Percentiles rank a stretch among this genome's conserved stretches.
These are phyloP conservation scores for Aspergillus nanangensis DNA, from an alignment of 495 filamentous ascomycete species.

Conservation along the genomic window DNA sequence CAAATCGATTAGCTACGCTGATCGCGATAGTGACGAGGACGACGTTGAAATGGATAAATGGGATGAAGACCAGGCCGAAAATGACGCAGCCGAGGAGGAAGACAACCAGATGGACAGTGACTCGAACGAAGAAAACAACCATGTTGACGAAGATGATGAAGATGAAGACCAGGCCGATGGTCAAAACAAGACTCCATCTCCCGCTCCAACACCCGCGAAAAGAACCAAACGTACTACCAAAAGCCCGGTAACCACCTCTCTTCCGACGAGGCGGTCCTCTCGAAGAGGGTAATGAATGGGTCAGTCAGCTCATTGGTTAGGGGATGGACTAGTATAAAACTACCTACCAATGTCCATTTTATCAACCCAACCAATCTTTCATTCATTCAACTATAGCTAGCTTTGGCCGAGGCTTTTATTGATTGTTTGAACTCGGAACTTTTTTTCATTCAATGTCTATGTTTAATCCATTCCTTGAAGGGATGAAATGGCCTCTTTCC, in stretches of 20 bases:
- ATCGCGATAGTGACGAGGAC: conserved; percentile 53
- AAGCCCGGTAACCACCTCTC: conserved; percentile 15
- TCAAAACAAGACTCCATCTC: conserved; percentile 15
- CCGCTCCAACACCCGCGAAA: conserved; percentile 19
- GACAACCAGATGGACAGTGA: conserved; percentile 11
- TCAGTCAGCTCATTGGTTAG: too few species aligned
- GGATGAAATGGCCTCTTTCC: too few species aligned
- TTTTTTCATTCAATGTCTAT: not conserved
- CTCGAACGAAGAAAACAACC: conserved; percentile 12
- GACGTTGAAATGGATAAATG: conserved; percentile 50
- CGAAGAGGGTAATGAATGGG: conserved; percentile 34
- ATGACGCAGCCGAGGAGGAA: conserved; percentile 22
- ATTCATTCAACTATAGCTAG: too few species aligned
- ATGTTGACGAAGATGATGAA: conserved; percentile 10
- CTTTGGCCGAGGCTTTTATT: too few species aligned
- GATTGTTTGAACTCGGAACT: not conserved
- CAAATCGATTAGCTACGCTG: conserved; percentile 46
- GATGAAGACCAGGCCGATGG: conserved; percentile 18
- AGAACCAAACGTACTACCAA: conserved; percentile 15
- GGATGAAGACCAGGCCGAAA: conserved; percentile 25
- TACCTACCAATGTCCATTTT: not conserved
- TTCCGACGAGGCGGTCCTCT: conserved; percentile 38
- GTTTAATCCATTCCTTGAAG: not conserved
- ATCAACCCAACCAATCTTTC: too few species aligned
- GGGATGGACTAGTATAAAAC: not conserved